These are phyloP conservation scores for Juglanconis oblonga DNA, from an alignment of 2,329 filamentous ascomycete species.

Conservation along the genomic window DNA sequence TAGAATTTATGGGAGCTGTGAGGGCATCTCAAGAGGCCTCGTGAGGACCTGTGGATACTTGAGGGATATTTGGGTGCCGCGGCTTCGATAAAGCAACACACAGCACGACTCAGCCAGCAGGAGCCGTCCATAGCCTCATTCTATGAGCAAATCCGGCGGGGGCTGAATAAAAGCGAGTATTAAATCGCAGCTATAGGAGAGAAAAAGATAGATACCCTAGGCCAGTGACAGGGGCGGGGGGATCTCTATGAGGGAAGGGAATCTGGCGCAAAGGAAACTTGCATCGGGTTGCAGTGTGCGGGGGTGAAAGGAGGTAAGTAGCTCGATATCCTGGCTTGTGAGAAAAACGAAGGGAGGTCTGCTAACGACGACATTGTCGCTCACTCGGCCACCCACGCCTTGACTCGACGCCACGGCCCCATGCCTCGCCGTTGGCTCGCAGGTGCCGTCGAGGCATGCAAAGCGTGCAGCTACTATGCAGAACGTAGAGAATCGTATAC, in stretches of 20 bases:
- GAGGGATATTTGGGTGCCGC: constrained; percentile 14
- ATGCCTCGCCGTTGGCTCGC: no score
- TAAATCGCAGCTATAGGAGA: background rate
- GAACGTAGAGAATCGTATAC: background rate
- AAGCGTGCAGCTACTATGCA: background rate
- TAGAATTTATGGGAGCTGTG: background rate
- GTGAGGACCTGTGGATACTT: background rate
- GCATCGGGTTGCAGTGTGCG: no score
- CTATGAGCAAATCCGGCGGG: background rate
- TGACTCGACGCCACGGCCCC: no score
- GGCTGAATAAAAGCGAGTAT: constrained; percentile 2
- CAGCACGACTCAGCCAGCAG: background rate
- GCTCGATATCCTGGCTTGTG: background rate
- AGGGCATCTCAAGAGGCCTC: background rate
- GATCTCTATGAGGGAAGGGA: background rate
- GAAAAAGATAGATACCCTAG: background rate
- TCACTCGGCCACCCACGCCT: no score
- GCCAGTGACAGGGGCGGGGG: background rate
- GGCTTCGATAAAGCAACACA: background rate
- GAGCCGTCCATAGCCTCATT: background rate
- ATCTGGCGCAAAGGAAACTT: background rate
- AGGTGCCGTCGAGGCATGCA: background rate
- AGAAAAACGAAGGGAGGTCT: background rate
- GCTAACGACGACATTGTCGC: constrained; percentile 1
- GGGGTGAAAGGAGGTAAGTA: background rate